phyloP scores from a whole-genome alignment of 768 basidiomycete genomes.

The Rubroboletus satanas region DNA sequence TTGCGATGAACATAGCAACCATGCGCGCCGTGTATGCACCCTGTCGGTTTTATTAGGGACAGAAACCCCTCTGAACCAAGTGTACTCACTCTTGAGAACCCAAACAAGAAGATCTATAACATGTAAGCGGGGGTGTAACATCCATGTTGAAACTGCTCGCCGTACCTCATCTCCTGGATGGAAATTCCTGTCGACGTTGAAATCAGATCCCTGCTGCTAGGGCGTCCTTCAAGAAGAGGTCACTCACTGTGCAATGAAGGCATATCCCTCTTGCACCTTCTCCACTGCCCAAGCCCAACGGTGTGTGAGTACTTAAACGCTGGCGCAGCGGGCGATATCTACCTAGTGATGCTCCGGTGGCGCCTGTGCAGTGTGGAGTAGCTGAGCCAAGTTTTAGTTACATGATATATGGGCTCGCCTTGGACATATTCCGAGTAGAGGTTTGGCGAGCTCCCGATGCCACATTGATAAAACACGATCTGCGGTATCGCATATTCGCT shows the following conservation, averaged over 20 bases:
- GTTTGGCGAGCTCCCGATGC: conserved; percentile 55
- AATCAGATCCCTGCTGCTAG: background rate
- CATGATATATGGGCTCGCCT: conserved; percentile 35
- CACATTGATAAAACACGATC: conserved; percentile 61
- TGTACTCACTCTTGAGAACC: conserved; percentile 61
- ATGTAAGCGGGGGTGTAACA: conserved; percentile 5
- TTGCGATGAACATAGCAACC: conserved; percentile 55
- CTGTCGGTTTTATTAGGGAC: conserved; percentile 32
- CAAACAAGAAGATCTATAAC: conserved; percentile 67
- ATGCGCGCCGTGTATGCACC: conserved; percentile 76
- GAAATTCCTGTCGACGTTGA: conserved; percentile 50
- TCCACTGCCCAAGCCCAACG: conserved; percentile 40
- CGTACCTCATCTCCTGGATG: conserved; percentile 66
- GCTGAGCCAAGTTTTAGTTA: conserved; percentile 4
- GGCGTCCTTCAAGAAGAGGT: background rate
- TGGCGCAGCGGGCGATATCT: background rate
- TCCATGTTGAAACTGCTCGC: background rate
- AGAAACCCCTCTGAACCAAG: background rate
- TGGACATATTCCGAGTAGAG: conserved; percentile 59
- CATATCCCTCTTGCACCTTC: conserved; percentile 76
- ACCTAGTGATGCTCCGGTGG: conserved; percentile 65
- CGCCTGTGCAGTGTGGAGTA: conserved; percentile 43
- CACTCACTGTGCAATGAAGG: conserved; percentile 74
- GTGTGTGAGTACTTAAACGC: conserved; percentile 1
- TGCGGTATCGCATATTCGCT: conserved; percentile 48